These are phyloP conservation scores for Grammothele lineata DNA, from an alignment of 768 basidiomycete genomes.

Conservation along the genomic window DNA sequence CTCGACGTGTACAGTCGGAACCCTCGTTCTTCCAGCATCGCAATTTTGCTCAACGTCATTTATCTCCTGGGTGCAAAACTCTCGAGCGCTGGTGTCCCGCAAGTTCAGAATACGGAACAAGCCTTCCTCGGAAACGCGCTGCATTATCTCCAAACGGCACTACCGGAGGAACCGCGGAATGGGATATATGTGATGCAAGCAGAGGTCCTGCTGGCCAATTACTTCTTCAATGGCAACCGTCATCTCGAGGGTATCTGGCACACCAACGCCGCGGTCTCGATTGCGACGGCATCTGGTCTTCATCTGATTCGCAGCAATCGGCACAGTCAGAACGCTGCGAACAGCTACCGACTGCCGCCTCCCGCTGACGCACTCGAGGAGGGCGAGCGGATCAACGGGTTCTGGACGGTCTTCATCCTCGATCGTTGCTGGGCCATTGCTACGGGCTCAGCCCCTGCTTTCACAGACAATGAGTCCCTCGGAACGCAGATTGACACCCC, in stretches of 20 bases:
- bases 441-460: conserved; percentile 47
- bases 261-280: conserved; percentile 39
- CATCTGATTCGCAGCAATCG: conserved; percentile 25
- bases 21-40: conserved; percentile 29
- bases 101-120: conserved; percentile 27
- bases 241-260: conserved; percentile 56
- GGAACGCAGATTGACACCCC: conserved; percentile 34
- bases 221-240: conserved; percentile 57
- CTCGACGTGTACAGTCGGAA: conserved; percentile 19
- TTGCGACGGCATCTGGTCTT: conserved; percentile 24
- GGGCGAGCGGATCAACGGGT: conserved; percentile 61
- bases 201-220: conserved; percentile 59
- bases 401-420: conserved; percentile 58
- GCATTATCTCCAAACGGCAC: conserved; percentile 42
- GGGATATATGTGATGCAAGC: conserved; percentile 31
- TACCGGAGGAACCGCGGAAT: conserved; percentile 29
- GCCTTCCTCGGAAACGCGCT: conserved; percentile 46
- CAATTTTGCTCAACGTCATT: conserved; percentile 41
- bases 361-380: conserved; percentile 48
- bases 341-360: conserved; percentile 29
- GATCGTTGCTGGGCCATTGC: conserved; percentile 55
- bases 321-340: conserved; percentile 18
- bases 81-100: conserved; percentile 20
- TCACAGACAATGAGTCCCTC: conserved; percentile 49
- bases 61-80: conserved; percentile 30